phyloP scores from a whole-genome alignment of 163 green algal genomes.

The Scenedesmus sp. region DNA sequence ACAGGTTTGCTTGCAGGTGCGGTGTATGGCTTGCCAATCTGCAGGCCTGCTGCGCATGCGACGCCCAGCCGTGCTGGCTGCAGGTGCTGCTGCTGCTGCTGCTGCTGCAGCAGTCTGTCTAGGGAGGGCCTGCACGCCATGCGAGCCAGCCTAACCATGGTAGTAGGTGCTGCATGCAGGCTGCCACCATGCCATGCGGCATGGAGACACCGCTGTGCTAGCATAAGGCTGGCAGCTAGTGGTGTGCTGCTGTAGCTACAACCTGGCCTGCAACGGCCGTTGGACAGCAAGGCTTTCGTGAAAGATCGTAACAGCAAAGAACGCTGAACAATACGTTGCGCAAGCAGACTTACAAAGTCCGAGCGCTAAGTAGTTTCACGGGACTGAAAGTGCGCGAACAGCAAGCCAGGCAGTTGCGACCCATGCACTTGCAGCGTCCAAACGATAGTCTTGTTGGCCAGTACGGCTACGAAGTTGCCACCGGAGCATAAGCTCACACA shows the following conservation, averaged over 20 bases:
- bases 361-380: background rate
- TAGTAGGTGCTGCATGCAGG: background rate
- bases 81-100: background rate
- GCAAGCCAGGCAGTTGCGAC: background rate
- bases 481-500: background rate
- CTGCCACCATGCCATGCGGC: constrained; percentile 1
- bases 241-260: background rate
- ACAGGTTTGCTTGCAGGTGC: background rate
- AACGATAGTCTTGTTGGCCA: background rate
- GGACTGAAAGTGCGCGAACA: background rate
- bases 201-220: constrained; percentile 2
- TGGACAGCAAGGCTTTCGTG: background rate
- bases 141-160: constrained; percentile 1
- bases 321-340: background rate
- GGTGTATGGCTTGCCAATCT: constrained; percentile 45
- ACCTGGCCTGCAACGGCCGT: background rate
- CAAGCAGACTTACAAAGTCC: background rate
- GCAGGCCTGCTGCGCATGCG: constrained; percentile 16
- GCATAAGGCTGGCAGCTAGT: background rate
- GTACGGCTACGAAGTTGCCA: background rate
- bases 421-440: background rate
- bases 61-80: background rate
- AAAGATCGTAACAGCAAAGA: background rate
- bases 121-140: background rate
- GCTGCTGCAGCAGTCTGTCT: constrained; percentile 2